Evolutionary conservation across 2,329 filamentous ascomycete genomes (phyloP).

Genomic region (Pochonia chlamydosporia): DNA sequence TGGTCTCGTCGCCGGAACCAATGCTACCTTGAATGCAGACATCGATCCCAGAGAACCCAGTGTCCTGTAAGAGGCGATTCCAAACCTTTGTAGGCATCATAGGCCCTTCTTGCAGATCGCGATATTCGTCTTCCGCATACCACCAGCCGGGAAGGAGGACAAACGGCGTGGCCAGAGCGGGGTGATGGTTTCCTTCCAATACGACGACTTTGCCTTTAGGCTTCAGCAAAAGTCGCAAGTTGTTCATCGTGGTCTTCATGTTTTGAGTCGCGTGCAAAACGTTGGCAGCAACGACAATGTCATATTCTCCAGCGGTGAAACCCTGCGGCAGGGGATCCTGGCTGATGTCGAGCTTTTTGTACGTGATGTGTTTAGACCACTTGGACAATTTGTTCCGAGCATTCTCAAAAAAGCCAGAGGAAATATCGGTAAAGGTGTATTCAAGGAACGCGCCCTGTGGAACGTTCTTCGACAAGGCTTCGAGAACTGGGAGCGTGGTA

Average conservation of each 20-base stretch:
- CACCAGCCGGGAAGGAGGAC: constrained; percentile 11
- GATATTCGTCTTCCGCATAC: constrained; percentile 7
- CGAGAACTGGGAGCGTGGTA: constrained; percentile 30
- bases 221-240: constrained; percentile 9
- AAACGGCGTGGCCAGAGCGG: constrained; percentile 1
- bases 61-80: constrained; percentile 5
- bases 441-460: constrained; percentile 22
- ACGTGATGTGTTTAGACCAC: constrained; percentile 19
- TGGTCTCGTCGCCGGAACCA: not conserved
- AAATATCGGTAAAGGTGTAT: constrained; percentile 42
- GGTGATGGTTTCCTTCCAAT: constrained; percentile 7
- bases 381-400: constrained; percentile 18
- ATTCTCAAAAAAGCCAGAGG: constrained; percentile 32
- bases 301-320: constrained; percentile 23
- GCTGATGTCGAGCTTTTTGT: constrained; percentile 20
- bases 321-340: constrained; percentile 23
- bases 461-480: constrained; percentile 3
- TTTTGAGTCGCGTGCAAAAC: constrained; percentile 31
- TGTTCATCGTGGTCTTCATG: constrained; percentile 17
- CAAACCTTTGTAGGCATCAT: constrained; percentile 2
- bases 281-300: constrained; percentile 32
- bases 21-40: not conserved
- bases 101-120: constrained; percentile 4
- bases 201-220: constrained; percentile 9
- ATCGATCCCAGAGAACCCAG: constrained; percentile 10